Evolutionary conservation across 371 early-diverging fungal genomes (phyloP), one percentile per base, ranked within the genome.

Genomic region (Apophysomyces elegans): DNA sequence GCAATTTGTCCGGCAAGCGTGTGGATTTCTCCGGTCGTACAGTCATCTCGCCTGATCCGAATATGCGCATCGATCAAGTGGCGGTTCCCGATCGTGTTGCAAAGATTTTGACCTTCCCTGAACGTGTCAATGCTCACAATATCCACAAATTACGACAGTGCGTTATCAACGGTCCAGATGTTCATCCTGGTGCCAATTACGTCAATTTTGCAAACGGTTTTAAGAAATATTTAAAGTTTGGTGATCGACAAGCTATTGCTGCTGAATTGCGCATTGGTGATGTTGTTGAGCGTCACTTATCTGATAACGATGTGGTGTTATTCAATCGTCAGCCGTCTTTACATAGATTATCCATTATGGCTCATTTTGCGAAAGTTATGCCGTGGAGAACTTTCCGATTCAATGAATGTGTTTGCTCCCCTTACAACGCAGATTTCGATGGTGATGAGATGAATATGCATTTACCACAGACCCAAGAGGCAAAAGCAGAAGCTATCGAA

Each of bases 361-460:
- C 99, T 4, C 99, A 99, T 77, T 92, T 90, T 80, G 96, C 81
- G n/a, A 96, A 95, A 68, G 91, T 99, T 16, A 93, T 94, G 76
- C 97, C 98, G 4, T 96, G 97, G 93, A 84, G 97, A 68, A 99
- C 99, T 4, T 94, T 99, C 83, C 89, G 99, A 56, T 98, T 99
- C 87, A 99, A 99, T 77, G 99, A 99, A 78, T 99, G 98, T 88
- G 99, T 99, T 5, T 99, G 99, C 79, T 91, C 96, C 5, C 99
- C 99, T 26, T 99, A 99, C 75, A 99, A 99, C 80, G 99, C 99
- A 44, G 99, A 99, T 89, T 99, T 99, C 78, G 99, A 99, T 77
- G 99, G 99, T 70, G 99, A 99, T 82, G 99, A 99, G 81, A 99
- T 99, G 99, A 99, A 99, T 78, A 85, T 99, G 78, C 99, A 99